These are phyloP conservation scores for Debaryomyces sp. DNA, from an alignment of 1,139 yeast species.

Conservation along the genomic window DNA sequence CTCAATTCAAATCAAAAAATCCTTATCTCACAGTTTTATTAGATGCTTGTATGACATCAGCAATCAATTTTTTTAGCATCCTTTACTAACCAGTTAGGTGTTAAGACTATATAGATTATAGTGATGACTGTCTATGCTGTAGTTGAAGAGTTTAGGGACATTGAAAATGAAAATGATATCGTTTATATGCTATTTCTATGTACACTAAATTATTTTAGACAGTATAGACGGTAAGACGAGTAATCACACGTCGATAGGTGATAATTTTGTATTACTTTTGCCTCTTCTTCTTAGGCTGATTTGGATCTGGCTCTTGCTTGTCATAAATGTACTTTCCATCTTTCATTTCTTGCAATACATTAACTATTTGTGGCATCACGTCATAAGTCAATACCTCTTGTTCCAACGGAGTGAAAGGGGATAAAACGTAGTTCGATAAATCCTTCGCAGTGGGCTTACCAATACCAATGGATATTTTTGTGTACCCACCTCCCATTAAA, in stretches of 20 bases:
- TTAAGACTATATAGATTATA: background rate
- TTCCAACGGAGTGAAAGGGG: constrained; percentile 45
- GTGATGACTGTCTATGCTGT: background rate
- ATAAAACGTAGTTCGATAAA: constrained; percentile 66
- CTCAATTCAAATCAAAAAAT: background rate
- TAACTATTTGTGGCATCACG: constrained; percentile 42
- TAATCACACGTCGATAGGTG: background rate
- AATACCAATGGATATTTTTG: constrained; percentile 70
- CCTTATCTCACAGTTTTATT: constrained; percentile 6
- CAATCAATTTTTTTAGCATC: background rate
- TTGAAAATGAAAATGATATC: background rate
- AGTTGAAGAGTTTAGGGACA: background rate
- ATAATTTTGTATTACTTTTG: background rate
- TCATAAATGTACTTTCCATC: constrained; percentile 35
- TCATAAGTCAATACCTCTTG: constrained; percentile 30
- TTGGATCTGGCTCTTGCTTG: constrained; percentile 6
- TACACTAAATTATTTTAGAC: background rate
- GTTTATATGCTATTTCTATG: background rate
- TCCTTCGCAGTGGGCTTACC: constrained; percentile 50
- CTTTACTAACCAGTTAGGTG: background rate
- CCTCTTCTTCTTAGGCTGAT: background rate
- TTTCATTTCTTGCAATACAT: constrained; percentile 37
- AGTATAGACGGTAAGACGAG: background rate
- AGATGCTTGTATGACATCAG: background rate
- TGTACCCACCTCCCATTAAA: constrained; percentile 45